Evolutionary conservation across 202 grass and related monocot genomes (phyloP).

Genomic region (Musa balbisiana): DNA sequence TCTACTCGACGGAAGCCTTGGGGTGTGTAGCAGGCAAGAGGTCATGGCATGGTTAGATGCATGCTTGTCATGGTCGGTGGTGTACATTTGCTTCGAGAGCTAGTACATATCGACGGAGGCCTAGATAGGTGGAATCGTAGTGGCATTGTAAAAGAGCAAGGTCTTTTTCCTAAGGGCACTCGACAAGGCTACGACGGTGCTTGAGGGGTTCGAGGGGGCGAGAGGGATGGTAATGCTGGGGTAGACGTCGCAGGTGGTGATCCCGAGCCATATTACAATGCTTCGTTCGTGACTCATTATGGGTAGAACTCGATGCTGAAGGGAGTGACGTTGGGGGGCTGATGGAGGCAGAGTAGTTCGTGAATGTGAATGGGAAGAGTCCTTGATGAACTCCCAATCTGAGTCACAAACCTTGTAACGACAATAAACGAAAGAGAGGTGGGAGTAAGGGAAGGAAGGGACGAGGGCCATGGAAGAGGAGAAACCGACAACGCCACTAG

Average conservation of each 20-base stretch:
- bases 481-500: constrained; percentile 15
- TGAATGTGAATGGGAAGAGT: too few species aligned
- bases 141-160: constrained; percentile 27
- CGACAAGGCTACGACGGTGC: background rate
- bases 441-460: too few species aligned
- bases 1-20: background rate
- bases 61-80: constrained; percentile 31
- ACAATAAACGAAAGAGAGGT: too few species aligned
- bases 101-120: constrained; percentile 26
- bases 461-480: too few species aligned
- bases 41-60: constrained; percentile 23
- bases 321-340: constrained; percentile 27
- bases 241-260: constrained; percentile 38
- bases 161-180: constrained; percentile 36
- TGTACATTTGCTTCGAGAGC: constrained; percentile 76
- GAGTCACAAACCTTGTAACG: too few species aligned
- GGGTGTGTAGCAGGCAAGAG: background rate
- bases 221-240: constrained; percentile 28
- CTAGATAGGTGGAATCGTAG: constrained; percentile 16
- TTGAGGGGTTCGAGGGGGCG: constrained; percentile 17
- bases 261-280: constrained; percentile 24
- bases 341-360: constrained; percentile 39
- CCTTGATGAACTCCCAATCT: too few species aligned
- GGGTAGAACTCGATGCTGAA: constrained; percentile 47
- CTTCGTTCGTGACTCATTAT: constrained; percentile 41